Conservation (phyloP, 2,329 filamentous ascomycete genomes). For the Stagonosporopsis chrysanthemi region DNA sequence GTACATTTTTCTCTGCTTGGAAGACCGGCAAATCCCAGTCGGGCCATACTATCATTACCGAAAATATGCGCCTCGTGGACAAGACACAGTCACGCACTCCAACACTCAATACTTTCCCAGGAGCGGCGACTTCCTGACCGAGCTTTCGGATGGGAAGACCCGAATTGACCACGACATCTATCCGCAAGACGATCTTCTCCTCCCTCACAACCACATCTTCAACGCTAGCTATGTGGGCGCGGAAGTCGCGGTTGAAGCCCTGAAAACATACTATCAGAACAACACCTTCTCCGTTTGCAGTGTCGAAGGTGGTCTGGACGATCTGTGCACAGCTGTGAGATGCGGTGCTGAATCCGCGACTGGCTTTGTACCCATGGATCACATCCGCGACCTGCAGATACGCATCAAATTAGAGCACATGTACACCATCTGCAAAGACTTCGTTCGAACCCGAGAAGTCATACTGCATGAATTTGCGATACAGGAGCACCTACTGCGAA, state of each 20-base stretch:
- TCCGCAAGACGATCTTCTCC: conserved; percentile 25
- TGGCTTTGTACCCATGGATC: conserved; percentile 19
- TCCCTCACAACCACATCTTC: conserved; percentile 32
- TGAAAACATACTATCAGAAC: conserved; percentile 27
- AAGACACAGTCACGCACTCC: background rate
- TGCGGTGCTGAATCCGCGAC: background rate
- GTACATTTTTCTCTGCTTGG: conserved; percentile 33
- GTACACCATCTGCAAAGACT: background rate
- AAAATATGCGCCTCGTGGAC: conserved; percentile 13
- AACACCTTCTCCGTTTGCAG: conserved; percentile 38
- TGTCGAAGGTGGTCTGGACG: conserved; percentile 22
- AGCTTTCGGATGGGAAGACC: conserved; percentile 27
- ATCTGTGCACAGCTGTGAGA: conserved; percentile 12
- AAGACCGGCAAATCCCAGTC: conserved; percentile 30
- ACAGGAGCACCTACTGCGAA: background rate
- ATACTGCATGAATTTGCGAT: background rate
- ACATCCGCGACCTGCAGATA: conserved; percentile 32
- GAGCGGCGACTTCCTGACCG: conserved; percentile 3
- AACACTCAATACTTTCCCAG: conserved; percentile 4
- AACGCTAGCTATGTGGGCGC: conserved; percentile 28
- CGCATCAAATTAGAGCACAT: conserved; percentile 37
- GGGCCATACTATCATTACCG: conserved; percentile 36
- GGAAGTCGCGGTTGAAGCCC: conserved; percentile 21
- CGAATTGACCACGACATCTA: conserved; percentile 30
- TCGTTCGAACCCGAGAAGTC: background rate